Conservation (phyloP, 2,329 filamentous ascomycete genomes). For the Paramyrothecium sp. region DNA sequence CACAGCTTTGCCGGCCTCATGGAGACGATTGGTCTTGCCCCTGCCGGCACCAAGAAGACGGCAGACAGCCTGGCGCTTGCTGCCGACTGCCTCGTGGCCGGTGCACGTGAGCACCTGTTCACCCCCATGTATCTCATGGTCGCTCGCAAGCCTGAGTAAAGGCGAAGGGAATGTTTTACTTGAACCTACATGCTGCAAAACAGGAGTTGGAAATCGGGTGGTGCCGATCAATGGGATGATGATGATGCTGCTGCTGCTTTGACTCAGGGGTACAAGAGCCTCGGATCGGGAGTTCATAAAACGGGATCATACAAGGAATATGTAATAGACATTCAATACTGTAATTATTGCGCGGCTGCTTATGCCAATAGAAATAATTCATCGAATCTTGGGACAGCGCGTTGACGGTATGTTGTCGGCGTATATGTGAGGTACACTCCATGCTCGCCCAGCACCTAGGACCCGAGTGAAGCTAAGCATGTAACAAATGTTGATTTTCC, state of each 20-base stretch:
- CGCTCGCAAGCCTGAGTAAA: constrained; percentile 69
- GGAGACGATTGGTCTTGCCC: constrained; percentile 74
- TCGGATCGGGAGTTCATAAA: background rate
- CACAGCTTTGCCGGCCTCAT: constrained; percentile 76
- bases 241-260: background rate
- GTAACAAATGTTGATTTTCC: no score
- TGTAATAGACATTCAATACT: background rate
- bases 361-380: background rate
- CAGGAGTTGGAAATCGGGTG: background rate
- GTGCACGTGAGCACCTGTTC: constrained; percentile 87
- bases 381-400: background rate
- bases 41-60: constrained; percentile 88
- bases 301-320: background rate
- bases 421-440: no score
- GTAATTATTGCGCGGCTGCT: background rate
- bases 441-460: no score
- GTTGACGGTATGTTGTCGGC: no score
- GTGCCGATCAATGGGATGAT: background rate
- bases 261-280: background rate
- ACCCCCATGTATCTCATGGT: constrained; percentile 99
- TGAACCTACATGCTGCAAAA: no score
- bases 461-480: no score
- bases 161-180: background rate
- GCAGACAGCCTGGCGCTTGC: constrained; percentile 82
- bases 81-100: constrained; percentile 82